phyloP scores from a whole-genome alignment of 306 rosid genomes.

The Leucaena leucocephala region DNA sequence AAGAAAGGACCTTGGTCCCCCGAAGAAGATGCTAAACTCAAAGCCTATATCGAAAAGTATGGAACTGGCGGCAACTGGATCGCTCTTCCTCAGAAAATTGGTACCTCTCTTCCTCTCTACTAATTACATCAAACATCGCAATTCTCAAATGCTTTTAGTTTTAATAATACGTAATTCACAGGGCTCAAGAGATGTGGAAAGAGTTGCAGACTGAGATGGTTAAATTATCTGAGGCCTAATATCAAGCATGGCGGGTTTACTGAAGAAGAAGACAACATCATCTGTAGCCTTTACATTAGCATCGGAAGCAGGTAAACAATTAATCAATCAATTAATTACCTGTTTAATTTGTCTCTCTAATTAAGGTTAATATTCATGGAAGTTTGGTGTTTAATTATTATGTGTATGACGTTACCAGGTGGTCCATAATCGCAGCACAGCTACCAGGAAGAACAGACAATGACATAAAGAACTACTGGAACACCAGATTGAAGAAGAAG shows the following conservation, averaged over 20 bases:
- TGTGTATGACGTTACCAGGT: conserved; percentile 46
- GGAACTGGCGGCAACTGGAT: conserved; percentile 43
- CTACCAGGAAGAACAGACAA: conserved; percentile 99
- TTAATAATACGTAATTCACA: conserved; percentile 10
- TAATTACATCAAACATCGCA: neutral
- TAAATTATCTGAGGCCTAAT: conserved; percentile 92
- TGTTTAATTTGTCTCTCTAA: neutral
- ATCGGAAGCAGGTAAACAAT: conserved; percentile 88
- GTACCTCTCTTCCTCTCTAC: neutral
- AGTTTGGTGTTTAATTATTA: neutral
- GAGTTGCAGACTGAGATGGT: conserved; percentile 94
- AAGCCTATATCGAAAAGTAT: conserved; percentile 38
- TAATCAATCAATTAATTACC: no score
- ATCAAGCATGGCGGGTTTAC: conserved; percentile 99
- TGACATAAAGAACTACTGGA: conserved; percentile 98
- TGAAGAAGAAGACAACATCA: conserved; percentile 97
- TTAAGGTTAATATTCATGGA: neutral
- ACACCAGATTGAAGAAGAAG: conserved; percentile 95
- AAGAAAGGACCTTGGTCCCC: conserved; percentile 46
- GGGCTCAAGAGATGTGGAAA: conserved; percentile 99
- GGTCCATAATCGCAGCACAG: conserved; percentile 99
- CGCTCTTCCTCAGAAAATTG: conserved; percentile 44
- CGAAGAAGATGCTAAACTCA: conserved; percentile 38
- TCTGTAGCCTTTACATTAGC: conserved; percentile 94
- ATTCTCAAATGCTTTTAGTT: neutral